These are phyloP conservation scores for Gymnopilus dilepis DNA, from an alignment of 768 basidiomycete genomes.

Conservation along the genomic window DNA sequence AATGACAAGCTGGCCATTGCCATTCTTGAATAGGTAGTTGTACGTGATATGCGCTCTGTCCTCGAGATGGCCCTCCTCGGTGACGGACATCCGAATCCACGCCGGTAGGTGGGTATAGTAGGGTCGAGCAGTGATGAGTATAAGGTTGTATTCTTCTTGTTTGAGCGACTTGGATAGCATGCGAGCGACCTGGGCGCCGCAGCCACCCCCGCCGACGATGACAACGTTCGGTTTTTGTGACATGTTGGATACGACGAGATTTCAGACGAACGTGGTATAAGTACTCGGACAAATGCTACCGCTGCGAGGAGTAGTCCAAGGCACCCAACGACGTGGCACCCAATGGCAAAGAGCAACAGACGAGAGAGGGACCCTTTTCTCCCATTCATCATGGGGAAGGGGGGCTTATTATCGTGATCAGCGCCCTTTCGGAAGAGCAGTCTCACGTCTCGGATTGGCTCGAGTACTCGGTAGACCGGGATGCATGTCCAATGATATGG, in stretches of 20 bases:
- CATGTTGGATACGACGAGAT: conserved; percentile 14
- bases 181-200: conserved; percentile 47
- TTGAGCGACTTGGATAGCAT: conserved; percentile 57
- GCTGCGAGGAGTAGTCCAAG: neutral
- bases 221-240: conserved; percentile 28
- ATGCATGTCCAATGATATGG: conserved; percentile 4
- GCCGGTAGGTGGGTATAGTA: conserved; percentile 58
- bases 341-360: conserved; percentile 8
- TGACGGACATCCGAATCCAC: conserved; percentile 56
- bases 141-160: conserved; percentile 49
- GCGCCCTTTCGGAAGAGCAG: neutral
- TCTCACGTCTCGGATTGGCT: conserved; percentile 12
- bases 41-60: conserved; percentile 54
- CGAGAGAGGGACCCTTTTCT: neutral
- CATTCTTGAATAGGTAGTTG: conserved; percentile 51
- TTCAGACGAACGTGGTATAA: neutral
- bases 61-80: conserved; percentile 47
- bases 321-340: neutral
- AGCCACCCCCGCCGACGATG: conserved; percentile 57
- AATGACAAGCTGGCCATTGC: conserved; percentile 52
- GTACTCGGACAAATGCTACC: neutral
- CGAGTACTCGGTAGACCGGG: conserved; percentile 14
- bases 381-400: neutral
- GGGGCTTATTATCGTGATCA: neutral
- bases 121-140: conserved; percentile 58